Base-by-base conservation (phyloP, 106 monocot genomes). In the Dendrobium nobile region DNA sequence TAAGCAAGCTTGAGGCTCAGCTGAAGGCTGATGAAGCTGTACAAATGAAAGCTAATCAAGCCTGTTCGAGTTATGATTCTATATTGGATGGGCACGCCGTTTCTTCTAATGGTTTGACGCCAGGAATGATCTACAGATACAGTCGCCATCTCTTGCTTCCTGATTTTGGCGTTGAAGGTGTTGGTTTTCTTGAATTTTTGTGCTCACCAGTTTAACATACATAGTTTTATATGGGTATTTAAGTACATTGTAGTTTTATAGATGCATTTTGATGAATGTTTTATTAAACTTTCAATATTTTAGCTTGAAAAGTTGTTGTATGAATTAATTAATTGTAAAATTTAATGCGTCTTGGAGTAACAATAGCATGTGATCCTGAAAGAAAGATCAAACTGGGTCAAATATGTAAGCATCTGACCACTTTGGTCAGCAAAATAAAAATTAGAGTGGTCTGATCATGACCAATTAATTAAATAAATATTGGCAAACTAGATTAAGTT, bases 131-230 rank as follows among this genome's bases (percentile, higher is more conserved):
- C 56, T 85, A 91, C 64, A 83, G 98, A 78, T 98, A 92, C 79
- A 98, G 98, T 79, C 92, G 98, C 27, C 98, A 95, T 75, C 87
- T 98, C 40, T 47, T 98, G 33, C 91, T 98, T 16, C 95, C 94
- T n/a, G 73, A 83, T 82, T 98, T 98, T 44, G 98, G 98, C 4
- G 98, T 98, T 59, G 82, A 91, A 87, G 97, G 97, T 92, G 26
- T 10, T 73, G 9, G 10, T 76, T 26, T 41, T 48, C 5, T 76
- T 76, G 40, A 41, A 22, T 47, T 26, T 75, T 17, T 44, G 9
- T 26, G 42, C 24, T 27, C 41, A 11, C 28, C 48, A 5, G 70
- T 70, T 37, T 70, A 70, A 4, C 33, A 70, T 70, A 2, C 15
- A 13, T 22, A 37, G 31, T 70, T 70, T 70, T 15, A 15, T 70